Base-by-base conservation (phyloP, 2,329 filamentous ascomycete genomes). In the Colletotrichum sojae region DNA sequence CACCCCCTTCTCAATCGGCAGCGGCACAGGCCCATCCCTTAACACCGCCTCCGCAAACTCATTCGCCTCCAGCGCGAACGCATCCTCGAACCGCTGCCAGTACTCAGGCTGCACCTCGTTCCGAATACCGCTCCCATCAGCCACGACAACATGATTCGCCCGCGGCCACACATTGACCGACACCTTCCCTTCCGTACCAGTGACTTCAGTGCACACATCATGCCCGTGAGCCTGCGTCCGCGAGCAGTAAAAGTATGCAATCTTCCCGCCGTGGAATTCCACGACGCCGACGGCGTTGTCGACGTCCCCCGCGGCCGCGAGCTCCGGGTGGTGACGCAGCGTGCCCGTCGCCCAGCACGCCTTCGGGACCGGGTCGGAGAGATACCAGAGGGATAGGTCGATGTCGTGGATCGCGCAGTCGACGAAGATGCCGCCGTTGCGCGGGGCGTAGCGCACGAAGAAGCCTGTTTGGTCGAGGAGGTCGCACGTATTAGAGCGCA, bases 171-270 rank as follows among this genome's bases (percentile, higher is more conserved):
- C 83, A 73, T 91, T 92, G 67, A 92, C 82, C 1, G 83, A 80
- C 4, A 92, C 74, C 76, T 91, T 91, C 39, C 90, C 89, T 73
- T 86, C 83, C 1, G 90, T 92, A 13, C 90, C 90, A 64, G 91
- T 89, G 68, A 92, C 86, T 78, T 91, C 89, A 0, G 90, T 90
- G 66, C 84, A 86, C 75, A 92, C 90, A 70, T 91, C 86, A 76
- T 92, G 90, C 0, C 90, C 90, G 0, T 87, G 85, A 0, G 89
- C 88, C 86, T 91, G 92, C 87, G 91, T 92, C 15, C 90, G 83
- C 6, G 83, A 87, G 53, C 83, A 84, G 77, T 89, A 92, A 70
- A 91, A 86, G 76, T 91, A 89, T 1, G 89, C 89, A 54, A 92
- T 88, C 75, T 87, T 86, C 55, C 87, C 89, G 58, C 84, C 84